Percentiles rank a stretch among this genome's conserved stretches.
Evolutionary conservation across 108 stramenopile species (phyloP).

Genomic region (Schizochytrium sp.): DNA sequence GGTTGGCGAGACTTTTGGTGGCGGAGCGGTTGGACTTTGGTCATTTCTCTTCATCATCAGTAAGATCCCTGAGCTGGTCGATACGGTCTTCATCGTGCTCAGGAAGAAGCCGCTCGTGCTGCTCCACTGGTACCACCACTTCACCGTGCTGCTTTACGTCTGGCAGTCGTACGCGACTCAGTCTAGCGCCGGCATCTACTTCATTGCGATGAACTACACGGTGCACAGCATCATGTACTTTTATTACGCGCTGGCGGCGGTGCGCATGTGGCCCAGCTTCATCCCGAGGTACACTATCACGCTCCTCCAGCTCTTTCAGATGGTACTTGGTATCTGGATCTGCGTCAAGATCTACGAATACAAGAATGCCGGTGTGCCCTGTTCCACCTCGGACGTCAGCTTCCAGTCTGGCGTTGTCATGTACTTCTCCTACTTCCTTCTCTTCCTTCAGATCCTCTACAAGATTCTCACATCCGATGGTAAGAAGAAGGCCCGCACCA

Average conservation of each 20-base stretch:
- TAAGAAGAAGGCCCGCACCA: not conserved
- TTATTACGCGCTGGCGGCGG: slow-evolving; percentile 96
- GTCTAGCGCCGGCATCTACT: slow-evolving; percentile 91
- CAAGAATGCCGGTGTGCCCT: not conserved
- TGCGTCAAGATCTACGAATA: slow-evolving; percentile 41
- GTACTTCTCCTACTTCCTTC: slow-evolving; percentile 62
- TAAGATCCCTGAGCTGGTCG: slow-evolving; percentile 92
- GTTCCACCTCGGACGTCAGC: slow-evolving; percentile 15
- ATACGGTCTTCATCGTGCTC: slow-evolving; percentile 96
- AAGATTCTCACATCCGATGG: not conserved
- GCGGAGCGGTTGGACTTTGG: slow-evolving; percentile 84
- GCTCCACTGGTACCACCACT: slow-evolving; percentile 98
- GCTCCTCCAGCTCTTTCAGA: slow-evolving; percentile 89
- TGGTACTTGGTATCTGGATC: slow-evolving; percentile 84
- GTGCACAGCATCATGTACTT: slow-evolving; percentile 99
- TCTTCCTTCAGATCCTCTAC: slow-evolving; percentile 60
- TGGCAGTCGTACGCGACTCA: slow-evolving; percentile 93
- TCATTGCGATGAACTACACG: slow-evolving; percentile 98
- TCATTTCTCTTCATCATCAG: slow-evolving; percentile 89
- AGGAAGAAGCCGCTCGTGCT: slow-evolving; percentile 95
- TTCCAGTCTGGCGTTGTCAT: slow-evolving; percentile 58
- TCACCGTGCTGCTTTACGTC: slow-evolving; percentile 95
- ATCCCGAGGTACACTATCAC: slow-evolving; percentile 89
- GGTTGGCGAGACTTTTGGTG: slow-evolving; percentile 30
- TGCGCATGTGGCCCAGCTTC: slow-evolving; percentile 82